These are phyloP conservation scores for Parachaetomium inaequale DNA, from an alignment of 495 filamentous ascomycete species.

Conservation along the genomic window DNA sequence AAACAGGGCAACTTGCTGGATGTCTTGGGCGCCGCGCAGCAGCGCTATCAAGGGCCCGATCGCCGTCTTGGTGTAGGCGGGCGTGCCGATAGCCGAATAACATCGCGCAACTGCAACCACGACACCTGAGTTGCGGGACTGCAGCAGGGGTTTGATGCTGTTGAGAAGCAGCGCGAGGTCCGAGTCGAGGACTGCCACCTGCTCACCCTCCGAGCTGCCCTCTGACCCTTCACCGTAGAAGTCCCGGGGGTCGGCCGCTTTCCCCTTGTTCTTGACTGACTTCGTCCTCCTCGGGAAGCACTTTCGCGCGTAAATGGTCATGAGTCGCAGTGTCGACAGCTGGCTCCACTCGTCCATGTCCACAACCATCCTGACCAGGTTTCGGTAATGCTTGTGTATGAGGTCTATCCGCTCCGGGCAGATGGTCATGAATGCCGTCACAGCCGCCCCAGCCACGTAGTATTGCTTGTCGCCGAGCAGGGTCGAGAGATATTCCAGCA, in stretches of 20 bases:
- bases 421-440: conserved; percentile 81
- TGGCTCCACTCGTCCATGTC: conserved; percentile 99
- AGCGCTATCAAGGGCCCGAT: conserved; percentile 83
- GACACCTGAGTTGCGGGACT: conserved; percentile 89
- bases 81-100: conserved; percentile 76
- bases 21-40: conserved; percentile 76
- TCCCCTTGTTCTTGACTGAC: conserved; percentile 39
- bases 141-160: conserved; percentile 75
- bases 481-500: conserved; percentile 71
- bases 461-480: conserved; percentile 89
- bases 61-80: conserved; percentile 63
- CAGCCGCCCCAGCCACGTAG: conserved; percentile 88
- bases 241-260: conserved; percentile 50
- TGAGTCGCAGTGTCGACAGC: conserved; percentile 70
- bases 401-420: conserved; percentile 83
- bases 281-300: conserved; percentile 79
- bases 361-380: conserved; percentile 80
- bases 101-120: conserved; percentile 82
- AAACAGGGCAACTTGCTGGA: conserved; percentile 82
- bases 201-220: conserved; percentile 50
- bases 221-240: conserved; percentile 67
- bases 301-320: conserved; percentile 78
- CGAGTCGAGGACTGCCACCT: conserved; percentile 64
- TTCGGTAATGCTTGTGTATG: conserved; percentile 84
- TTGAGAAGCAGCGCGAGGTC: conserved; percentile 81